Conservation (phyloP, 2,329 filamentous ascomycete species). For the Fusarium penzigii region DNA sequence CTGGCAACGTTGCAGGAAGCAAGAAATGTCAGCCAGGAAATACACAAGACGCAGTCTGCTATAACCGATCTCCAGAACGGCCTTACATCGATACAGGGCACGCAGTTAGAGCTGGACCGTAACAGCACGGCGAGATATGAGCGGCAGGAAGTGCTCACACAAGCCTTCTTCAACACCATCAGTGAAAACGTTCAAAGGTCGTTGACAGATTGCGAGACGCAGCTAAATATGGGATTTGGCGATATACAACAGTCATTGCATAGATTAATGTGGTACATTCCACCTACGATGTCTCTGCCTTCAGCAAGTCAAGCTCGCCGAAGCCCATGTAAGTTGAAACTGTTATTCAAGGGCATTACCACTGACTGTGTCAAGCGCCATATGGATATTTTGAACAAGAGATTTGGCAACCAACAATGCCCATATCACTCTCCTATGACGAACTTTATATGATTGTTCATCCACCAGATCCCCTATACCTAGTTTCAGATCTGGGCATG, state of each 20-base stretch:
- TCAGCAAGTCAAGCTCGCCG: background rate
- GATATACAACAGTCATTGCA: background rate
- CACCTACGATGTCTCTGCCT: background rate
- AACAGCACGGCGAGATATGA: background rate
- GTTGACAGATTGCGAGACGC: background rate
- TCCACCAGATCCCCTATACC: background rate
- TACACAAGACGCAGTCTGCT: background rate
- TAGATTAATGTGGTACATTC: conserved; percentile 2
- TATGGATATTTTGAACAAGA: background rate
- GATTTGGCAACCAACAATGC: background rate
- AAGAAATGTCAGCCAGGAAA: background rate
- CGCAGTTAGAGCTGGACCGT: background rate
- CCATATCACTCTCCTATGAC: background rate
- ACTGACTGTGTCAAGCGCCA: background rate
- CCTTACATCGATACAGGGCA: background rate
- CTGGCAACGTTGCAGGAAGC: background rate
- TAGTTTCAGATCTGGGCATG: background rate
- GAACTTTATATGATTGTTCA: conserved; percentile 4
- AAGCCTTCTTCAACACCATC: background rate
- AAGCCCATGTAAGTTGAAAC: background rate
- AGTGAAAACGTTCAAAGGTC: background rate
- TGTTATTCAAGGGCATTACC: background rate
- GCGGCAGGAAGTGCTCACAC: background rate
- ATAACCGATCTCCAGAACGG: background rate
- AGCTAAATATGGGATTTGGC: background rate